Evolutionary conservation across 2,329 filamentous ascomycete genomes (phyloP).

Genomic region (Venturia asperata): DNA sequence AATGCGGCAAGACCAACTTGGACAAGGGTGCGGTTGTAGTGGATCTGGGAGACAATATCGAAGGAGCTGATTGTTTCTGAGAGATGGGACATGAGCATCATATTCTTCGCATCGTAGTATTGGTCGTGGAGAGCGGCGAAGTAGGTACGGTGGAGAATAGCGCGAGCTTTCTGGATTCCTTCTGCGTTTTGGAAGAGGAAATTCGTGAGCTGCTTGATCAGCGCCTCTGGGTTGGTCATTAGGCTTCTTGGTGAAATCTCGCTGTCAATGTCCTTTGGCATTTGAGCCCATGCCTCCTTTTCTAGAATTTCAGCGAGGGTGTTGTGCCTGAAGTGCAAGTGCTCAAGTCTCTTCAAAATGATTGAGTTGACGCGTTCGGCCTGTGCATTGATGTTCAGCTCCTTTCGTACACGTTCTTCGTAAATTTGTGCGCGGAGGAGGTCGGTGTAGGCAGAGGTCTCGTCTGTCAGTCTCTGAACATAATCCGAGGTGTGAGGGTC

Average conservation of each 20-base stretch:
- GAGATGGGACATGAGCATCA: constrained; percentile 99
- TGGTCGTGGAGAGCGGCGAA: constrained; percentile 95
- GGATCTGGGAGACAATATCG: constrained; percentile 92
- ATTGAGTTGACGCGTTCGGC: constrained; percentile 87
- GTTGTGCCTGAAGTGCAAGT: constrained; percentile 98
- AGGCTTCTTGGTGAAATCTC: constrained; percentile 67
- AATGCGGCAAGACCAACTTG: constrained; percentile 98
- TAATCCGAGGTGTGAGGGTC: constrained; percentile 99
- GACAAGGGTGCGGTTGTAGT: constrained; percentile 96
- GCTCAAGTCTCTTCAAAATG: constrained; percentile 88
- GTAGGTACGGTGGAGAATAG: constrained; percentile 98
- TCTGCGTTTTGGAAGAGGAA: constrained; percentile 94
- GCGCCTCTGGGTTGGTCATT: constrained; percentile 60
- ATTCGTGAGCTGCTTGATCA: constrained; percentile 84
- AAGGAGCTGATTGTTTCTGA: constrained; percentile 97
- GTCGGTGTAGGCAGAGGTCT: constrained; percentile 83
- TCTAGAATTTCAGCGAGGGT: constrained; percentile 91
- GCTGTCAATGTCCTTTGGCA: constrained; percentile 65
- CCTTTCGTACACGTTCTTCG: constrained; percentile 67
- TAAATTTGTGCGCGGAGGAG: constrained; percentile 86
- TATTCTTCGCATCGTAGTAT: constrained; percentile 95
- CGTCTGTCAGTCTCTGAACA: constrained; percentile 88
- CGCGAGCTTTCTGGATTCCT: constrained; percentile 89
- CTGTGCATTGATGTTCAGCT: constrained; percentile 56
- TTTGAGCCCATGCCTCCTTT: constrained; percentile 83